A percentile compares a stretch with the other conserved stretches of the same genome.
These are phyloP conservation scores for Perkinsela sp. DNA, from an alignment of 208 protist genomes.

Conservation along the genomic window DNA sequence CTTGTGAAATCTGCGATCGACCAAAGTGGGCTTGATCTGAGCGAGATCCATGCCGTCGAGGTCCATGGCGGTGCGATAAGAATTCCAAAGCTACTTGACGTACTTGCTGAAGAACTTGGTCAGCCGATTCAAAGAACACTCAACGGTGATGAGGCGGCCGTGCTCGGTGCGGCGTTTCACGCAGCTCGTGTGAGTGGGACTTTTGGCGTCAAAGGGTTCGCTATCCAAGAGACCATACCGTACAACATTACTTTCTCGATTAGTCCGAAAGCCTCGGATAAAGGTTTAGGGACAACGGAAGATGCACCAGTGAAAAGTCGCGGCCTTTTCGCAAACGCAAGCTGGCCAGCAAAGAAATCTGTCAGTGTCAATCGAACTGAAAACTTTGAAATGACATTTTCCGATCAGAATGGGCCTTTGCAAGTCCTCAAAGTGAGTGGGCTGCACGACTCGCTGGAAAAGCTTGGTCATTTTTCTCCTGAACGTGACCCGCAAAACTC, in stretches of 20 bases:
- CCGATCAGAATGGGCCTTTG: background rate
- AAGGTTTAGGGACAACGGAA: background rate
- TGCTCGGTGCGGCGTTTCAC: slow-evolving; percentile 22
- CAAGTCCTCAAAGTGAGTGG: background rate
- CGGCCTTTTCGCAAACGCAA: background rate
- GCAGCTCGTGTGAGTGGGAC: slow-evolving; percentile 18
- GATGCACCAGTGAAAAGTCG: background rate
- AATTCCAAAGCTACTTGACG: slow-evolving; percentile 27
- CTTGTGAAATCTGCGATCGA: slow-evolving; percentile 15
- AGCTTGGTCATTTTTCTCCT: background rate
- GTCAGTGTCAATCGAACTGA: background rate
- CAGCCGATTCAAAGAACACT: slow-evolving; percentile 29
- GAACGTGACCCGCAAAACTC: background rate
- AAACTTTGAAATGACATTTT: background rate
- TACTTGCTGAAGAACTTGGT: slow-evolving; percentile 11
- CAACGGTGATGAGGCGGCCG: slow-evolving; percentile 48
- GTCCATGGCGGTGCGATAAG: slow-evolving; percentile 40
- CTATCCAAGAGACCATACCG: slow-evolving; percentile 9
- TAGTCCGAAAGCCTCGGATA: slow-evolving; percentile 1
- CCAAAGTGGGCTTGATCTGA: slow-evolving; percentile 7
- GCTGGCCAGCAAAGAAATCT: background rate
- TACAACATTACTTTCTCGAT: slow-evolving; percentile 10
- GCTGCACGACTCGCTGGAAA: background rate
- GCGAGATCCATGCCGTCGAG: slow-evolving; percentile 25
- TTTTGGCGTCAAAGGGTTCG: slow-evolving; percentile 23